Base-by-base conservation (phyloP, 2,329 filamentous ascomycete species). In the Botrytis pseudocinerea region DNA sequence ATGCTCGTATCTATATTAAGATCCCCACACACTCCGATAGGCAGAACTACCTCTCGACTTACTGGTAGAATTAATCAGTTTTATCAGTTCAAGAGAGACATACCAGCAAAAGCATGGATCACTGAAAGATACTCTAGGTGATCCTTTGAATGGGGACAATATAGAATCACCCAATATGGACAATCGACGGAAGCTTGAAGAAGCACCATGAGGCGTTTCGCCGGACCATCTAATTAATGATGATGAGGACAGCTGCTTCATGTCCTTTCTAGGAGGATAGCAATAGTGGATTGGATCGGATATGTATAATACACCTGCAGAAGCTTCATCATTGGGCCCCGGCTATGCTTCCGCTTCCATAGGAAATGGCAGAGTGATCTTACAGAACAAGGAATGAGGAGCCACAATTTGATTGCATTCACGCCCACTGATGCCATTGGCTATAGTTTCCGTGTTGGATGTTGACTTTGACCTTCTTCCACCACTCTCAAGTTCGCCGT, bases 291-390 rank as follows among this genome's bases (percentile, higher is more conserved):
- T 62, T 35, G 18, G 35, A 71, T 66, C 42, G 61, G 40, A 46
- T 38, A n/a, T 54, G 48, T 54, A 54, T n/a, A n/a, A n/a, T 70
- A 60, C 54, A 59, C 40, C 46, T 71, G 59, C 38, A 51, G 69
- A 64, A 64, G 69, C 69, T 64, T 71, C n/a, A 38, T 48, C n/a
- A 57, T 42, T 25, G 59, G 69, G 32, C 25, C 59, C 54, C 32
- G 32, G 59, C 42, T 48, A 42, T 25, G 25, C 66, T 69, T 69
- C 66, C 66, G 25, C 66, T 59, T 69, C 66, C 66, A 69, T 44
- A 69, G 35, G 59, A 71, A 46, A 65, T 16, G 35, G 54, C 35
- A 40, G 57, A 69, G 46, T 61, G 40, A 9, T 22, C 48, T 61
- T 14, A 35, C 42, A 38, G 54, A 62, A 46, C 46, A 65, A 66